phyloP scores from a whole-genome alignment of 768 basidiomycete species.

The Coprinopsis strossmayeri region DNA sequence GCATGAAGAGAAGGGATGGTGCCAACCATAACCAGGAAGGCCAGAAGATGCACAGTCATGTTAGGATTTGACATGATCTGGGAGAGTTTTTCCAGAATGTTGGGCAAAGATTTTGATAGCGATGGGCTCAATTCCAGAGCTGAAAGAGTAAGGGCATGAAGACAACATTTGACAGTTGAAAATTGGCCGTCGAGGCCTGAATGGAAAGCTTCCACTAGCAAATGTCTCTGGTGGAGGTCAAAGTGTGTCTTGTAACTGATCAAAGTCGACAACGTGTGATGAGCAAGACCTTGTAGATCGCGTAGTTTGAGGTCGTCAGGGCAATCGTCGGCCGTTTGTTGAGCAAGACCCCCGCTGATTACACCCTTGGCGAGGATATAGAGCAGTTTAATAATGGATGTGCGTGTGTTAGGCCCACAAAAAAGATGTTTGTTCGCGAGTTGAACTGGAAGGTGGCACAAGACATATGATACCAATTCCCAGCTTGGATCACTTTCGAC shows the following conservation, averaged over 20 bases:
- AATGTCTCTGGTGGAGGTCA: slow-evolving; percentile 55
- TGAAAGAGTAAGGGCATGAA: slow-evolving; percentile 83
- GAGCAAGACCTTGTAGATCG: slow-evolving; percentile 84
- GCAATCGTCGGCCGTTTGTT: slow-evolving; percentile 47
- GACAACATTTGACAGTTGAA: slow-evolving; percentile 78
- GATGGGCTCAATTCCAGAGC: slow-evolving; percentile 83
- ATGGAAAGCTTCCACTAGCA: slow-evolving; percentile 69
- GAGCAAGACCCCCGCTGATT: slow-evolving; percentile 48
- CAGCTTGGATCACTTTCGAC: slow-evolving; percentile 76
- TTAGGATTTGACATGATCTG: slow-evolving; percentile 92
- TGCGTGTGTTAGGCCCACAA: slow-evolving; percentile 79
- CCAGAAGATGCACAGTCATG: slow-evolving; percentile 94
- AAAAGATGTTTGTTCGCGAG: slow-evolving; percentile 95
- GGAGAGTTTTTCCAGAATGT: slow-evolving; percentile 80
- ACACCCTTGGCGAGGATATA: slow-evolving; percentile 64
- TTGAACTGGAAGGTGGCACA: slow-evolving; percentile 88
- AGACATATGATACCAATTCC: slow-evolving; percentile 89
- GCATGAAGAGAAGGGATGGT: slow-evolving; percentile 73
- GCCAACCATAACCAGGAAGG: slow-evolving; percentile 82
- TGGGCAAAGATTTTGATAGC: slow-evolving; percentile 71
- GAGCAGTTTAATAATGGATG: slow-evolving; percentile 55
- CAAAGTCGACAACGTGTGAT: slow-evolving; percentile 81
- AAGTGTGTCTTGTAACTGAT: slow-evolving; percentile 83
- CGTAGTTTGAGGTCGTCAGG: slow-evolving; percentile 57
- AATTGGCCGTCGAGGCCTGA: slow-evolving; percentile 63